A percentile compares a stretch with the other conserved stretches of the same genome.
Evolutionary conservation across 2,329 filamentous ascomycete species (phyloP).

Genomic region (Claviceps sp.): DNA sequence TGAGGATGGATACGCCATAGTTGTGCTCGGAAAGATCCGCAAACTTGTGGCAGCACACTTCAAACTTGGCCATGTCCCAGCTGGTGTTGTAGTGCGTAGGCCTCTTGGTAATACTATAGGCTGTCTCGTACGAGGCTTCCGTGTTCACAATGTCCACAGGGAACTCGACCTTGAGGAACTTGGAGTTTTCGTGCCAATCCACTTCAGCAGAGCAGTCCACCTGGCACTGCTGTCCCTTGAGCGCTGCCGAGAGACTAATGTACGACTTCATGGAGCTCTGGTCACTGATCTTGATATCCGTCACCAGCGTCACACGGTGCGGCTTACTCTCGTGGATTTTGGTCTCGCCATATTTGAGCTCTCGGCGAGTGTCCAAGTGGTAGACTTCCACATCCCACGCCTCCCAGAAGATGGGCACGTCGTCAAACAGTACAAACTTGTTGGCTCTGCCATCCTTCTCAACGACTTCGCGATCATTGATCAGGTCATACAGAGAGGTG

Average conservation of each 20-base stretch:
- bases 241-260: conserved; percentile 60
- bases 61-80: conserved; percentile 97
- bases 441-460: conserved; percentile 65
- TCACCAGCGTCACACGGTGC: conserved; percentile 69
- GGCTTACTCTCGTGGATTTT: conserved; percentile 57
- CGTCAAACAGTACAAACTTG: conserved; percentile 88
- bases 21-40: conserved; percentile 78
- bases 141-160: conserved; percentile 83
- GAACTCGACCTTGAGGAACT: conserved; percentile 98
- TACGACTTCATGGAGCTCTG: conserved; percentile 77
- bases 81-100: conserved; percentile 96
- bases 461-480: conserved; percentile 63
- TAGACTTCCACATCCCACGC: conserved; percentile 97
- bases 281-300: conserved; percentile 77
- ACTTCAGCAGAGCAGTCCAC: conserved; percentile 74
- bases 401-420: conserved; percentile 95
- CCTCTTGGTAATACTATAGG: conserved; percentile 76
- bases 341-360: conserved; percentile 56
- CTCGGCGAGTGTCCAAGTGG: conserved; percentile 75
- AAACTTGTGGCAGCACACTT: conserved; percentile 92
- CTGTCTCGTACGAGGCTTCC: conserved; percentile 89
- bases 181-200: conserved; percentile 96
- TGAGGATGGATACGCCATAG: conserved; percentile 85
- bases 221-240: conserved; percentile 45
- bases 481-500: conserved; percentile 68